phyloP scores from a whole-genome alignment of 345 rosid genomes.

The Eutrema japonicum region DNA sequence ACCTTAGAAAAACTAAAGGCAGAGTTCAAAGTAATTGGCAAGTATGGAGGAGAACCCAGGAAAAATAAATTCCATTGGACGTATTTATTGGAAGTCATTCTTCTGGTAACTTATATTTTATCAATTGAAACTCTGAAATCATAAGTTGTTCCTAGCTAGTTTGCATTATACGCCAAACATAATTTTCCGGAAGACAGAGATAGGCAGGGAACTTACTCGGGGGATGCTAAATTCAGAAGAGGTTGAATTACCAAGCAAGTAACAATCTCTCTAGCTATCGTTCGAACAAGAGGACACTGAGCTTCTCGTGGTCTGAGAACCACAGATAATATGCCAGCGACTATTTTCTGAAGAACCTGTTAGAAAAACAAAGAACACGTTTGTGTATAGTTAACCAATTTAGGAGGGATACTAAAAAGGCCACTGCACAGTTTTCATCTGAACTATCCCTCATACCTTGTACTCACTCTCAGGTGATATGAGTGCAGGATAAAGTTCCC shows the following conservation, averaged over 20 bases:
- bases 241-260: constrained; percentile 97
- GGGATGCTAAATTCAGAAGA: constrained; percentile 78
- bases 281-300: constrained; percentile 86
- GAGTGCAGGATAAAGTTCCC: constrained; percentile 93
- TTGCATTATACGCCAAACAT: not conserved
- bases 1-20: constrained; percentile 8
- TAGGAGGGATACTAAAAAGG: constrained; percentile 18
- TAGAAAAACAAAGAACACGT: constrained; percentile 15
- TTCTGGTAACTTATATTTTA: not conserved
- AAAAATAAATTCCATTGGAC: constrained; percentile 4
- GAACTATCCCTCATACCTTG: constrained; percentile 82
- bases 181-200: constrained; percentile 17
- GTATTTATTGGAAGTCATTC: constrained; percentile 9
- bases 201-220: constrained; percentile 62
- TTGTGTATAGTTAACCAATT: constrained; percentile 23
- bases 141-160: constrained; percentile 21
- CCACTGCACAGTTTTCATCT: constrained; percentile 7
- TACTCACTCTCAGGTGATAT: constrained; percentile 94
- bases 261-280: constrained; percentile 91
- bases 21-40: not conserved
- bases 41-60: constrained; percentile 6
- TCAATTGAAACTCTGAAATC: not conserved
- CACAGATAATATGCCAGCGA: constrained; percentile 84
- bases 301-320: constrained; percentile 90
- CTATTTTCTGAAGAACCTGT: constrained; percentile 82